Evolutionary conservation across 257 asterid genomes (phyloP), one percentile per base, ranked within the genome.

Genomic region (Euphrasia confusa): DNA sequence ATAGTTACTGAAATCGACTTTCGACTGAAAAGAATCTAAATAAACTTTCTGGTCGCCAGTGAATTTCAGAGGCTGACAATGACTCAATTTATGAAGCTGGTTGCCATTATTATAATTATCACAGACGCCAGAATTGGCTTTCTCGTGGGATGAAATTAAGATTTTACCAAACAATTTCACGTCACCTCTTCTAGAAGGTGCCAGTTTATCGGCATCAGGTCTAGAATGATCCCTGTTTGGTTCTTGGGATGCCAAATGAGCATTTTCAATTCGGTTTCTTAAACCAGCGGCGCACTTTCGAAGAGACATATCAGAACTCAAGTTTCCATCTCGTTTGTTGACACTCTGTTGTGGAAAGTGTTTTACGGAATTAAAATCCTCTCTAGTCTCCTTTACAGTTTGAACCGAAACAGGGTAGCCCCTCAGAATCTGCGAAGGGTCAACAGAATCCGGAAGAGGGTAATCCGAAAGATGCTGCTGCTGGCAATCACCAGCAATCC

Each of bases 151-250:
- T 7, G 90, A 74, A 42, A 85, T 72, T 32, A 90, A 82, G 66
- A 93, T 82, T 80, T 90, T 86, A 58, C 99, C 99, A 54, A 93
- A 93, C 70, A 93, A 74, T 78, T 89, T 93, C 63, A 93, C 83
- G 72, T 93, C 95, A 39, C 95, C 87, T 69, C 74, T 89, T 67
- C 79, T 71, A 39, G 79, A 71, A 62, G 86, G 85, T 28, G 8
- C 26, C 12, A 33, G 59, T 65, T 79, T 89, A 56, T 86, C 95
- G 63, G 49, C 63, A 49, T 75, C 83, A 52, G 82, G 75, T 30
- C 33, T 1, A 33, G 7, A 5, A 33, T 33, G 39, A 33, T 39
- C 39, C 39, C 39, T 4, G 39, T 33, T 33, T 33, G 39, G 7
- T 33, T 33, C 39, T 33, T 39, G 77, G 60, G 81, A 66, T 47